These are phyloP conservation scores for Tetrahymena borealis DNA, from an alignment of 73 alveolate species.

Conservation along the genomic window DNA sequence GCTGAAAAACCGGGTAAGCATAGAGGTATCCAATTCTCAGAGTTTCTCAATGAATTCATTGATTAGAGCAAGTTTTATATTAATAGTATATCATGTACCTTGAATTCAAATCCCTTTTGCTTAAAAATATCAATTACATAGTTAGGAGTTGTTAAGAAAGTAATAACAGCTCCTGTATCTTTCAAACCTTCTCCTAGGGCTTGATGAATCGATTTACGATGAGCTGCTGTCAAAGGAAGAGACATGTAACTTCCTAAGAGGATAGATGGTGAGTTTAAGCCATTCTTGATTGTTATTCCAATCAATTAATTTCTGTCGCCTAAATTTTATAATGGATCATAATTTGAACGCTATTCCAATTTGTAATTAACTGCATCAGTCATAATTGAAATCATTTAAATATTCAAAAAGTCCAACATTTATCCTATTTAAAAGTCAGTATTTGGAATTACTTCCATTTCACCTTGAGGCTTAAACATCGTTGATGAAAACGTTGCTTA, in stretches of 20 bases:
- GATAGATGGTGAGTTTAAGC: constrained; percentile 27
- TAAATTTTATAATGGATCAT: constrained; percentile 9
- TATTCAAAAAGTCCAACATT: constrained; percentile 37
- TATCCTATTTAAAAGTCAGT: constrained; percentile 21
- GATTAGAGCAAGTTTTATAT: constrained; percentile 49
- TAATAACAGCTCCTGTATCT: constrained; percentile 16
- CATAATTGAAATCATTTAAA: constrained; percentile 25
- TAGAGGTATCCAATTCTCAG: constrained; percentile 69
- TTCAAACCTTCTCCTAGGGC: constrained; percentile 12
- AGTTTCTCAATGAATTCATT: constrained; percentile 46
- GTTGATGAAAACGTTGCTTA: background rate
- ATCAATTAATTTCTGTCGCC: constrained; percentile 31
- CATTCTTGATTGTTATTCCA: constrained; percentile 28
- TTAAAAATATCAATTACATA: constrained; percentile 57
- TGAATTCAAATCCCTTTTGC: constrained; percentile 48
- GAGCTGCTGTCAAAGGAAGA: background rate
- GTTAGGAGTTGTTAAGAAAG: constrained; percentile 47
- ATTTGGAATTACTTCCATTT: background rate
- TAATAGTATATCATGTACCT: constrained; percentile 50
- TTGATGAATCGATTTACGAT: constrained; percentile 7
- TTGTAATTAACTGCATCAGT: constrained; percentile 30
- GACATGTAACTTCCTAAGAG: constrained; percentile 6
- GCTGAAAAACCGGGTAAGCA: constrained; percentile 78
- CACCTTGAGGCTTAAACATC: background rate
- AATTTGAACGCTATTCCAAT: constrained; percentile 7